These are phyloP conservation scores for Hypoxylon sp. DNA, from an alignment of 2,329 filamentous ascomycete genomes.

Conservation along the genomic window DNA sequence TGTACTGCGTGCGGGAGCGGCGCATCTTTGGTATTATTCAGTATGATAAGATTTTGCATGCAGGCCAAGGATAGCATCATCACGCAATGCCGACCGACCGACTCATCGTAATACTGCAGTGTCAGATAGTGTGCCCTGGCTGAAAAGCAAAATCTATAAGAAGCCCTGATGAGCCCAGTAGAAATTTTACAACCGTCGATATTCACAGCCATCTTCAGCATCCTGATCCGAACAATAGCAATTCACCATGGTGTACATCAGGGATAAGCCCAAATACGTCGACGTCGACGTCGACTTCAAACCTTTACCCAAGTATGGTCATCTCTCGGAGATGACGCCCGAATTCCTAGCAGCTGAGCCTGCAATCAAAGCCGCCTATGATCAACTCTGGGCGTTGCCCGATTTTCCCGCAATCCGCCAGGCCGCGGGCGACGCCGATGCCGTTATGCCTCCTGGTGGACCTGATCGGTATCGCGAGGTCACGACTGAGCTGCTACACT, in stretches of 20 bases:
- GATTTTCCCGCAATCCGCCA: conserved; percentile 52
- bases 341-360: conserved; percentile 52
- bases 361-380: conserved; percentile 49
- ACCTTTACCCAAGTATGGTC: conserved; percentile 56
- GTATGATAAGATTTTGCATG: neutral
- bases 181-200: neutral
- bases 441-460: conserved; percentile 50
- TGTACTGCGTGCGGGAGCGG: neutral
- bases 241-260: conserved; percentile 40
- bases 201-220: neutral
- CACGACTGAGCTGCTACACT: conserved; percentile 49
- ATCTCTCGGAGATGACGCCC: conserved; percentile 55
- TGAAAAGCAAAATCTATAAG: conserved; percentile 7
- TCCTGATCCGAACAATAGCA: neutral
- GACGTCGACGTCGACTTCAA: conserved; percentile 53
- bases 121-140: neutral
- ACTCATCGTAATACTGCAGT: neutral
- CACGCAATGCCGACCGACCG: neutral
- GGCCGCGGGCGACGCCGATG: conserved; percentile 49
- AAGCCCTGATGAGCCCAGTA: neutral
- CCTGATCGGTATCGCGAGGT: conserved; percentile 57
- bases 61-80: neutral
- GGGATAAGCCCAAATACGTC: conserved; percentile 39
- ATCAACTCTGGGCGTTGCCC: conserved; percentile 49
- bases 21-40: neutral